Base-by-base conservation (phyloP, 345 rosid species). In the Salix brachista region DNA sequence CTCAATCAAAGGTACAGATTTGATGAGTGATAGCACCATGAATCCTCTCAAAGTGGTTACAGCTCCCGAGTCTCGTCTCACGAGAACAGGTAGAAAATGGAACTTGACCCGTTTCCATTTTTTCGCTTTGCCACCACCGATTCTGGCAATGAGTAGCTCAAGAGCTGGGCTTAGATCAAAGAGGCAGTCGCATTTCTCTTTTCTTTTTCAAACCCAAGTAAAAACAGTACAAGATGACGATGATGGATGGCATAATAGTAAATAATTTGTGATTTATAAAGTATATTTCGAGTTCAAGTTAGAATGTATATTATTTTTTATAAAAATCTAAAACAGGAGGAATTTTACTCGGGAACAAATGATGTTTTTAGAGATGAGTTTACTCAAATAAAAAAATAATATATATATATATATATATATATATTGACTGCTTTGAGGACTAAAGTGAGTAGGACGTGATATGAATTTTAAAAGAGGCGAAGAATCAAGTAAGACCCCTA, bases 401-500 rank as follows among this genome's bases (percentile, higher is more conserved):
- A 30, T 30, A 30, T 30, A 28, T 28, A 28, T 28, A 28, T 28
- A 28, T 28, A 28, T 28, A 28, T 28, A 30, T 30, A 30, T 30
- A 30, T 30, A 30, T 30, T 2, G 0, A 28, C 1, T 26, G 28
- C 74, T 71, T 71, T 30, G 4, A 52, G 11, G 48, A 6, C 2
- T 71, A 56, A 34, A 34, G 75, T 6, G 23, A 36, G 32, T 2
- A 2, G 41, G 34, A 18, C 48, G 46, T 54, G 46, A 21, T 11
- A 25, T 52, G 10, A 54, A 36, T 32, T 54, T 72, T 34, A 56
- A 56, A 37, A 36, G 50, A 56, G 14, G 18, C 1, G 34, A 56
- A 72, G 36, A 56, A 56, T 72, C 34, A 72, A 72, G 75, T n/a
- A n/a, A 44, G 50, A 21, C n/a, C 75, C 68, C 14, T 16, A 28